Evolutionary conservation across 768 basidiomycete species (phyloP).

Genomic region (Rubroboletus pulcherrimus): DNA sequence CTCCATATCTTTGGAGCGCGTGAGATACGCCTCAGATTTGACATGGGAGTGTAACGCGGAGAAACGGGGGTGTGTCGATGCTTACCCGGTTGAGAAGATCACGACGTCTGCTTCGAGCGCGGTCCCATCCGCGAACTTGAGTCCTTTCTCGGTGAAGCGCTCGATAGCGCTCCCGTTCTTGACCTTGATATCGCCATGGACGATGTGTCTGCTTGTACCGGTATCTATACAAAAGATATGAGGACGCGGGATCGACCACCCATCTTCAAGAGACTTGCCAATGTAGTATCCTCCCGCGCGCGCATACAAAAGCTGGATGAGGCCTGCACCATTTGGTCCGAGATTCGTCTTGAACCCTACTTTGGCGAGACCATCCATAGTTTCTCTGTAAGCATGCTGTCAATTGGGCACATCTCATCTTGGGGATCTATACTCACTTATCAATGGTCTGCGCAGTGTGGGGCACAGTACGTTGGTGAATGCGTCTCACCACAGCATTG

Average conservation of each 20-base stretch:
- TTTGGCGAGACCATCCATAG: conserved; percentile 35
- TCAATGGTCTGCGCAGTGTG: conserved; percentile 21
- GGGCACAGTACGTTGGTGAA: conserved; percentile 21
- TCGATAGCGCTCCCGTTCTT: conserved; percentile 39
- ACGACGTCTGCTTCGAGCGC: conserved; percentile 32
- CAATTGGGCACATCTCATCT: neutral
- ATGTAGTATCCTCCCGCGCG: conserved; percentile 41
- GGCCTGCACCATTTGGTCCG: conserved; percentile 34
- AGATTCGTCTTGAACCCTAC: conserved; percentile 38
- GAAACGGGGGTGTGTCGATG: neutral
- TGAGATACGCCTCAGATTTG: neutral
- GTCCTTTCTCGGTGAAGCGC: conserved; percentile 30
- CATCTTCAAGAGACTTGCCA: conserved; percentile 18
- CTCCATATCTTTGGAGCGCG: conserved; percentile 39
- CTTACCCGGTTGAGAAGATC: conserved; percentile 31
- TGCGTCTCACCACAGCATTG: conserved; percentile 6
- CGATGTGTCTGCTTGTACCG: conserved; percentile 43
- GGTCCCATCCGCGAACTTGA: conserved; percentile 29
- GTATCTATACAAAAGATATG: conserved; percentile 18
- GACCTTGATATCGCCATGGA: conserved; percentile 47
- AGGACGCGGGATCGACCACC: neutral
- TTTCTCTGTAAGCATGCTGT: conserved; percentile 23
- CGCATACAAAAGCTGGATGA: conserved; percentile 24
- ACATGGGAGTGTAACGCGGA: neutral
- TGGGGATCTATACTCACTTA: conserved; percentile 16